Base-by-base conservation (phyloP, 805 yeast species). In the Kodamaea laetipori region DNA sequence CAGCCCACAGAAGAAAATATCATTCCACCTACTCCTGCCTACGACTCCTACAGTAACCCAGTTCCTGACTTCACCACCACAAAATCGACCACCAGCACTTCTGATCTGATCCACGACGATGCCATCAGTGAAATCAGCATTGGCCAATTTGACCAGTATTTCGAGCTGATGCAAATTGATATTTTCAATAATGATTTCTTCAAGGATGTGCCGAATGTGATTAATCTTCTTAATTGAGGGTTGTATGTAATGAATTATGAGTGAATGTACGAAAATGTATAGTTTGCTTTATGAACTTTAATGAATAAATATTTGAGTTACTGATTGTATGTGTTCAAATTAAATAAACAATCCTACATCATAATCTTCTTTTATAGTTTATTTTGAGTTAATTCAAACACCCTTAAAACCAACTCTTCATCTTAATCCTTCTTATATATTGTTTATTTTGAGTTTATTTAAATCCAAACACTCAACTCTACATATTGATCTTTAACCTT, bases 151-250 rank as follows among this genome's bases (percentile, higher is more conserved):
- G 58, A 62, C 40, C 54, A 52, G 21, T 61, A 54, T 41, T 53
- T 60, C 40, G 63, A 55, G 28, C 48, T 55, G 11, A 52, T 61
- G 53, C 67, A 57, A 28, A 48, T 56, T 32, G 64, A 60, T 39
- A 45, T 62, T 15, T 61, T 59, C 41, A 53, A 56, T 44, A 55
- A 55, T 44, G 64, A 58, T 37, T 55, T 58, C 35, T 58, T 60
- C 47, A 51, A 53, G 38, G 64, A 58, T 40, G 51, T 60, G 18
- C 59, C 60, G 4, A 51, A 55, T 40, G 53, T 54, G n/a, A 48
- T 48, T 18, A 48, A 46, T 21, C 17, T 48, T 23, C 26, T 47
- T 32, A 41, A 42, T 31, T 47, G 34, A 34, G 12, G 24, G 10
- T 19, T 6, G 40, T 37, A 26, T 26, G 18, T 27, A 26, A 26